Evolutionary conservation across 2,329 filamentous ascomycete genomes (phyloP), one percentile per base, ranked within the genome.

Genomic region (Penicillium janthinellum): DNA sequence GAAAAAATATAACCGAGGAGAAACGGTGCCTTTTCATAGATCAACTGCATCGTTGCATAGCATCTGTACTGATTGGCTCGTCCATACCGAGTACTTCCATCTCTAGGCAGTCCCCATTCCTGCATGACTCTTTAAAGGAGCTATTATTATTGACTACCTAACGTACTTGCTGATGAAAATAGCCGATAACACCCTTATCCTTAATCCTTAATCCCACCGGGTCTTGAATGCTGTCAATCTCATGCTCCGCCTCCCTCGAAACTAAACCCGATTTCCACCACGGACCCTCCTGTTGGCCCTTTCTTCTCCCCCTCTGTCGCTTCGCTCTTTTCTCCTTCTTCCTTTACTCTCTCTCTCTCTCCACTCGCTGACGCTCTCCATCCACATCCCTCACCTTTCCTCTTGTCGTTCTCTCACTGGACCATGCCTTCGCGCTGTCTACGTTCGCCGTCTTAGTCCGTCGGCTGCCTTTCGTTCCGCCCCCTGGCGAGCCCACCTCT

Each of bases 371-470:
- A 31, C 14, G 34, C 20, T 52, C 15, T 41, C 37, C 17, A 28
- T 47, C 15, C 15, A 28, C 22, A 12, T 37, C 45, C 44, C 28
- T 54, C 42, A 52, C 44, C 60, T 54, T 57, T 56, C 52, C 58
- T 54, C 53, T 54, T 28, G 2, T 31, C 54, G 49, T 56, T 49
- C 56, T 52, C 51, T 56, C 52, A 52, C 58, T 64, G 58, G 70
- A 72, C 59, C 69, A 74, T 74, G 71, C 66, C 69, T 70, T 65
- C 68, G 63, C 67, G 62, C 67, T 64, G 59, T 62, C 69, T 65
- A 64, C 70, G 59, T 69, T 67, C 69, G 66, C 69, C 68, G 67
- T 71, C 72, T 67, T 73, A 73, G 64, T 73, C 65, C 59, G 63
- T 70, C 65, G 68, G 66, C 64, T 52, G 58, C 58, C 60, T 62